Evolutionary conservation across 768 basidiomycete species (phyloP), one percentile per base, ranked within the genome.

Genomic region (Chalciporus chontae): DNA sequence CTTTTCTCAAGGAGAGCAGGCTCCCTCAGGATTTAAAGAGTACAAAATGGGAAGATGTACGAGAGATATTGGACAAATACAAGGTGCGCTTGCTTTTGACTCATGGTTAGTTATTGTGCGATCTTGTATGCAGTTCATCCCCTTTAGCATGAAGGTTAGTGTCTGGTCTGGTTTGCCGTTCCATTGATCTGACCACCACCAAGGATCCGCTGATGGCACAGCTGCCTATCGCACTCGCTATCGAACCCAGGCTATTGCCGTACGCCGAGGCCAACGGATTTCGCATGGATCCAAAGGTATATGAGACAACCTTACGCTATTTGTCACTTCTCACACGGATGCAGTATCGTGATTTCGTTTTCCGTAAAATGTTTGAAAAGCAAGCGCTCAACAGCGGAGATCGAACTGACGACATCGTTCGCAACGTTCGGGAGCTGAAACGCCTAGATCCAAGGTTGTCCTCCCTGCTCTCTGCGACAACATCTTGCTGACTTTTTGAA

Each of bases 271-370:
- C 74, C 21, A 90, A 90, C 67, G 87, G 87, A 13, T 90, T 90
- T 64, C 70, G 69, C 34, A 85, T 90, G 85, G 87, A 90, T 60
- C 77, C 77, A 64, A 87, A 87, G 74, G 87, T 83, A 67, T 42
- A 42, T 48, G 43, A 53, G 40, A 49, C 8, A 11, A 48, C 41
- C 37, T 43, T 34, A 10, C n/a, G 15, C 47, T 39, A 37, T 39
- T 26, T 10, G 17, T 23, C 39, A 44, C 34, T 50, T 56, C 57
- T 64, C 47, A 60, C 49, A 27, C 43, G 38, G 14, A 17, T 23
- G 21, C 53, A 90, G 86, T 87, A 90, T 64, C 85, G 87, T 40
- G 83, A 90, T 62, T 90, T 89, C 58, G 82, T 90, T n/a, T 89
- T 90, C 63, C 84, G 88, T 41, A 88, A 88, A 65, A 89, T 90